Percentiles rank a stretch among this genome's conserved stretches.
These are phyloP conservation scores for Ilex aquifolium DNA, from an alignment of 257 asterid species.

Conservation along the genomic window DNA sequence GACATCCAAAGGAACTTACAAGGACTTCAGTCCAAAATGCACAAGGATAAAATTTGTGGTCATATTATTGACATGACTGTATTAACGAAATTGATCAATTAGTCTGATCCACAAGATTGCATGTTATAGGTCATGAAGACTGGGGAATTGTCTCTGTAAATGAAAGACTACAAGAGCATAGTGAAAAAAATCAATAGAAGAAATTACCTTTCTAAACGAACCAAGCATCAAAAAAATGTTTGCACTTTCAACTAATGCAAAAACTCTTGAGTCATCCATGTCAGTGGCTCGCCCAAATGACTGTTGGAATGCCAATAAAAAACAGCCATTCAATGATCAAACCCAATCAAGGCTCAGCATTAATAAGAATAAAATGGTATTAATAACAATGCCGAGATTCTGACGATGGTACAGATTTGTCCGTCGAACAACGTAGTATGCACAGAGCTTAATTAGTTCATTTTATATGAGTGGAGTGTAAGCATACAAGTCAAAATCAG, in stretches of 20 bases:
- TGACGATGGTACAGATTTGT: not conserved
- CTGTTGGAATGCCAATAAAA: constrained; percentile 37
- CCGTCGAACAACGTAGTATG: not conserved
- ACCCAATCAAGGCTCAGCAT: not conserved
- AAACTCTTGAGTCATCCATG: constrained; percentile 74
- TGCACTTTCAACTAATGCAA: constrained; percentile 91
- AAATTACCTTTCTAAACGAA: constrained; percentile 62
- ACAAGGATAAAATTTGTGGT: not conserved
- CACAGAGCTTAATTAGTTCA: not conserved
- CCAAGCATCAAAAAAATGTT: constrained; percentile 84
- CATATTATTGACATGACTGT: not conserved
- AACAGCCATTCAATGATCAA: constrained; percentile 8
- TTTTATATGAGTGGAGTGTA: not conserved
- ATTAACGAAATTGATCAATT: not conserved
- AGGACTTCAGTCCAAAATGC: not conserved
- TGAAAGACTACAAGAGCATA: constrained; percentile 8
- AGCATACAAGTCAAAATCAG: too few relatives aligned
- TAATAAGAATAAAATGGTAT: too few relatives aligned
- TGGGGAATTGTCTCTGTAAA: not conserved
- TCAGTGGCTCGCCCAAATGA: constrained; percentile 93
- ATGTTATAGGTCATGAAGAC: too few relatives aligned
- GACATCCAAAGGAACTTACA: not conserved
- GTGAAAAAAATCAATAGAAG: not conserved
- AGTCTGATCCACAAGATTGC: too few relatives aligned
- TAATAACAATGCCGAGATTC: not conserved